Conservation (phyloP, 306 rosid genomes). For the Cyamopsis tetragonoloba region DNA sequence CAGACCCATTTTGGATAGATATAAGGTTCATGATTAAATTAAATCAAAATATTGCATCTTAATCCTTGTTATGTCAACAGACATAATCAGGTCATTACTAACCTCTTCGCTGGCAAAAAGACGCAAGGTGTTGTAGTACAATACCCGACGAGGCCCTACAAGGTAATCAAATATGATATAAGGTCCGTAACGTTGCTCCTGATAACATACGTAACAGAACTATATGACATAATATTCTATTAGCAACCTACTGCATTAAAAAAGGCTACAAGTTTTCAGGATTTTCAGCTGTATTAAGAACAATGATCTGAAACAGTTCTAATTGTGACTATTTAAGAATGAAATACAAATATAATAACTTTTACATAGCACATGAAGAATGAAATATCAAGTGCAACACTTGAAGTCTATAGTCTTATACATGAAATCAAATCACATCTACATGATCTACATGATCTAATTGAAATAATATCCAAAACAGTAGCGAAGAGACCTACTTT, state of each 20-base stretch:
- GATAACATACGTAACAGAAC: conserved; percentile 1
- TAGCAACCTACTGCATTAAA: not conserved
- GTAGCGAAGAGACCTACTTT: conserved; percentile 45
- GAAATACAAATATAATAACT: not conserved
- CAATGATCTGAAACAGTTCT: not conserved
- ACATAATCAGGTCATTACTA: conserved; percentile 25
- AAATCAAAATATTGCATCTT: not conserved
- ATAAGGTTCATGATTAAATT: not conserved
- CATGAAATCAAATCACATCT: conserved; percentile 3
- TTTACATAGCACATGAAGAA: not conserved
- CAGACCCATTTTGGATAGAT: not conserved
- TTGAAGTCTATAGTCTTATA: not conserved
- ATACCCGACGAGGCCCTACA: conserved; percentile 73
- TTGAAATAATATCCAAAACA: no score
- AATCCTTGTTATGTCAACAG: not conserved
- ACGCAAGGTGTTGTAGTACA: conserved; percentile 67
- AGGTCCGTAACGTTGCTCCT: not conserved
- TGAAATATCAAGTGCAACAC: not conserved
- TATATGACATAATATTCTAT: not conserved
- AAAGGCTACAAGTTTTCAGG: not conserved
- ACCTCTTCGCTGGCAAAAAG: conserved; percentile 85
- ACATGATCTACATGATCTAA: no score
- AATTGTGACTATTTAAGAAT: not conserved
- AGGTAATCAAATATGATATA: conserved; percentile 6
- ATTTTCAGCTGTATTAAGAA: no score